phyloP scores from a whole-genome alignment of 306 rosid genomes.

The Betula pendula region DNA sequence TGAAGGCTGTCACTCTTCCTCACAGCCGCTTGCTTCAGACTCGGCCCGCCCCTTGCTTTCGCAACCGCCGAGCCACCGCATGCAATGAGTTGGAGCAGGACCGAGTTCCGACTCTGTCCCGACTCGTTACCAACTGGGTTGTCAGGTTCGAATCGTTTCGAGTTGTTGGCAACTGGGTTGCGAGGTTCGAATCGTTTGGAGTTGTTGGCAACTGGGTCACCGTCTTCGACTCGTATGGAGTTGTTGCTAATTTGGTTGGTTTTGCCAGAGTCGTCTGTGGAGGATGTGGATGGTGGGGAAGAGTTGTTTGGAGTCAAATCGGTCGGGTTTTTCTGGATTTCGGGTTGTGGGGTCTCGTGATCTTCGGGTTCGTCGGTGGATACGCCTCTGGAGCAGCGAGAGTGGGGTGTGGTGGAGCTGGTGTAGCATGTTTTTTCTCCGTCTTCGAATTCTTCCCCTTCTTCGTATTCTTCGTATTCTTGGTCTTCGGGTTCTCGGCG shows the following conservation, averaged over 20 bases:
- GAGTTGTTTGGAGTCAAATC: not conserved
- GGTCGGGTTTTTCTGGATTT: slow-evolving; percentile 7
- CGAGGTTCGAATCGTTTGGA: slow-evolving; percentile 7
- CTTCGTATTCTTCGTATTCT: slow-evolving; percentile 41
- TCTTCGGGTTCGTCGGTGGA: slow-evolving; percentile 64
- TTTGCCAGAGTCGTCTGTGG: not conserved
- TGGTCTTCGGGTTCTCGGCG: slow-evolving; percentile 34
- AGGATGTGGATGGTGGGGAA: slow-evolving; percentile 3
- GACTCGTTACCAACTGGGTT: slow-evolving; percentile 19
- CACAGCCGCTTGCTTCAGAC: slow-evolving; percentile 34
- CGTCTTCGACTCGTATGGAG: slow-evolving; percentile 29
- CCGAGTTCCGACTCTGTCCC: slow-evolving; percentile 51
- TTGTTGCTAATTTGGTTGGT: slow-evolving; percentile 8
- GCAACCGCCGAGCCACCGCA: slow-evolving; percentile 67
- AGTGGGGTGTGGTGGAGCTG: slow-evolving; percentile 70
- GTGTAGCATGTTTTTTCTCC: slow-evolving; percentile 62
- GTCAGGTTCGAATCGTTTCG: slow-evolving; percentile 17
- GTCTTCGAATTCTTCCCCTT: slow-evolving; percentile 42
- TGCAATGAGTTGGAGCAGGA: slow-evolving; percentile 71
- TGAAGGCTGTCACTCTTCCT: slow-evolving; percentile 25
- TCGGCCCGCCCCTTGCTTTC: slow-evolving; percentile 35
- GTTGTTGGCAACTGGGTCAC: slow-evolving; percentile 11
- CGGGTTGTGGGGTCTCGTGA: slow-evolving; percentile 11
- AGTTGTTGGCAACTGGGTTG: not conserved
- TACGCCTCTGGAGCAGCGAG: slow-evolving; percentile 82